These are phyloP conservation scores for Lactarius indigo DNA, from an alignment of 768 basidiomycete genomes.

Conservation along the genomic window DNA sequence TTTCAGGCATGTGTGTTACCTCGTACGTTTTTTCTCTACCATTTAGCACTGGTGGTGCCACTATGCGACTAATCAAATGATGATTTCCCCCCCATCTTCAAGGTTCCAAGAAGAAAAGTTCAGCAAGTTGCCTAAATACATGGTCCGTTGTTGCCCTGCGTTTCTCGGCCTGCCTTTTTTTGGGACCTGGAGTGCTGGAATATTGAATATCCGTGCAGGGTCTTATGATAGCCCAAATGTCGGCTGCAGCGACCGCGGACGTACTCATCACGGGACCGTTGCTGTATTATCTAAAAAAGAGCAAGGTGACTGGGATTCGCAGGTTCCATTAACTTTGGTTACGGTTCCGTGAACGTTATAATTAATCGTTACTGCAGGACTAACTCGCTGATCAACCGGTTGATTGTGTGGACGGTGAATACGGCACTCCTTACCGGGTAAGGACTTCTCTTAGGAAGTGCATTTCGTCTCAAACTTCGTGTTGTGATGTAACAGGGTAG, in stretches of 20 bases:
- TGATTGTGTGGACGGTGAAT: conserved; percentile 16
- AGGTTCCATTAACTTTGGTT: neutral
- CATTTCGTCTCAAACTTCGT: neutral
- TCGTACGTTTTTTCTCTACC: neutral
- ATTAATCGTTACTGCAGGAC: neutral
- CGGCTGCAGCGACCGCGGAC: neutral
- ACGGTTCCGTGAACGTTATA: neutral
- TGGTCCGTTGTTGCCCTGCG: neutral
- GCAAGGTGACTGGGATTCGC: neutral
- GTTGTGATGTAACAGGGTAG: neutral
- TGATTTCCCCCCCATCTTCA: neutral
- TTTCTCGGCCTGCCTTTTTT: too few relatives aligned
- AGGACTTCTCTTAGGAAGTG: neutral
- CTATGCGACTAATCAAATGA: neutral
- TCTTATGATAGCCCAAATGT: conserved; percentile 1
- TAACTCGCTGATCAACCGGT: conserved; percentile 10
- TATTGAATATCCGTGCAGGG: neutral
- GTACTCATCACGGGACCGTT: conserved; percentile 15
- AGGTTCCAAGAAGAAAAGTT: conserved; percentile 1
- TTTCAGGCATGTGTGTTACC: conserved; percentile 1
- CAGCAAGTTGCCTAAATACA: neutral
- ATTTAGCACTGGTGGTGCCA: neutral
- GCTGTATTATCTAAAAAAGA: conserved; percentile 18
- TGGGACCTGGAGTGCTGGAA: neutral
- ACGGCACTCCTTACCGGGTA: conserved; percentile 12